These are phyloP conservation scores for Ophiocordyceps camponoti-floridani DNA, from an alignment of 2,329 filamentous ascomycete genomes.

Conservation along the genomic window DNA sequence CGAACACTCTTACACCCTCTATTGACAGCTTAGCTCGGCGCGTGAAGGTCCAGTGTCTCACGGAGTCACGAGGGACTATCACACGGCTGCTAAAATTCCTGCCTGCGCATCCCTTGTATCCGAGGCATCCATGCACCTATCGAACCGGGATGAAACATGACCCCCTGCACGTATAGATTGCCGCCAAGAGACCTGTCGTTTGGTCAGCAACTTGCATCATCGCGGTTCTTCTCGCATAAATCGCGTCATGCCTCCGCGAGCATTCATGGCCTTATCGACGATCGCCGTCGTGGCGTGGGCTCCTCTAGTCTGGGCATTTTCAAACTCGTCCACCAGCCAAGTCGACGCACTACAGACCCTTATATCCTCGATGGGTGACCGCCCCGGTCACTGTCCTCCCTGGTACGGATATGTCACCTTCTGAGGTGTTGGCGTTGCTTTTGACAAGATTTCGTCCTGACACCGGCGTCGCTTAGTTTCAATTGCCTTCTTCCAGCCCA, in stretches of 20 bases:
- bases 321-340: constrained; percentile 40
- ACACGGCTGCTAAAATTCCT: no score
- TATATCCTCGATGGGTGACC: constrained; percentile 52
- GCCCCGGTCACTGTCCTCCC: constrained; percentile 62
- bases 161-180: no score
- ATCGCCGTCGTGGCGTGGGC: background rate
- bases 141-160: no score
- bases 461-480: constrained; percentile 45
- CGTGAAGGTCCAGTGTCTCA: no score
- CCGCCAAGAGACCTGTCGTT: background rate
- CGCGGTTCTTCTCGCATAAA: background rate
- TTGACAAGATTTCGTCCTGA: constrained; percentile 2
- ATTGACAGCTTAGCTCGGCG: no score
- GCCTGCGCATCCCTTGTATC: no score
- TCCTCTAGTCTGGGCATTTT: background rate
- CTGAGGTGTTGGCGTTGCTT: no score
- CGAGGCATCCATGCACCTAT: no score
- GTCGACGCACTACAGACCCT: constrained; percentile 44
- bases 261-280: background rate
- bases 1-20: no score
- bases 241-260: background rate
- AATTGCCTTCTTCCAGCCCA: constrained; percentile 94
- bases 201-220: background rate
- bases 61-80: no score
- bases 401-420: constrained; percentile 30